A percentile compares a stretch with the other conserved stretches of the same genome.
Evolutionary conservation across 2,329 filamentous ascomycete genomes (phyloP).

Genomic region (Byssothecium circinans): DNA sequence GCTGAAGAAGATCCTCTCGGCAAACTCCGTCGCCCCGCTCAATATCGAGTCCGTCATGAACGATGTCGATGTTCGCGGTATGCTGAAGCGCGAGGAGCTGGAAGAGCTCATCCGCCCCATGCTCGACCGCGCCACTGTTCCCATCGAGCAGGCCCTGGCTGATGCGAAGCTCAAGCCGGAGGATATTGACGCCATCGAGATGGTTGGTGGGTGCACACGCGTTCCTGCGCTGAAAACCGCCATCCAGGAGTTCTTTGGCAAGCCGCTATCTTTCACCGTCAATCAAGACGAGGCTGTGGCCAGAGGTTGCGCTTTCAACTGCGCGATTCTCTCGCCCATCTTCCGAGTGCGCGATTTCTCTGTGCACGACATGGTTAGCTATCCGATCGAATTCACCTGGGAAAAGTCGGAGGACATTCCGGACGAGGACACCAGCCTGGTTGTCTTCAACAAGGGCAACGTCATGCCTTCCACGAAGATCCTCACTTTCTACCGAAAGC

Average conservation of each 20-base stretch:
- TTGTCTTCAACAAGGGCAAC: conserved; percentile 96
- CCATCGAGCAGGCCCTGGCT: conserved; percentile 88
- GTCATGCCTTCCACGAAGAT: conserved; percentile 98
- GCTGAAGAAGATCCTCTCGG: conserved; percentile 96
- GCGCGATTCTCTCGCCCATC: conserved; percentile 92
- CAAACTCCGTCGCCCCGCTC: conserved; percentile 87
- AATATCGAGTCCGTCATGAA: conserved; percentile 99
- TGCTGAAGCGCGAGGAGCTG: conserved; percentile 92
- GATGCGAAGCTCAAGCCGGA: conserved; percentile 88
- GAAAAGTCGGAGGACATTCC: conserved; percentile 98
- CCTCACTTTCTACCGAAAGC: conserved; percentile 97
- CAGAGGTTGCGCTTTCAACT: conserved; percentile 94
- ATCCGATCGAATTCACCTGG: conserved; percentile 98
- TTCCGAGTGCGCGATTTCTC: conserved; percentile 99
- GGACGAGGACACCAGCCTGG: conserved; percentile 95
- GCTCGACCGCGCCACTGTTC: conserved; percentile 69
- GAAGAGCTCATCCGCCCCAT: conserved; percentile 88
- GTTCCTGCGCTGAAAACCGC: conserved; percentile 89
- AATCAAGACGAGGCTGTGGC: conserved; percentile 98
- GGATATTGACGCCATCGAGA: conserved; percentile 90
- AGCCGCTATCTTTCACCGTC: conserved; percentile 89
- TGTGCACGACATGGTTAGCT: conserved; percentile 95
- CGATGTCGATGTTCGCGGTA: conserved; percentile 84
- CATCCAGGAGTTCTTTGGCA: conserved; percentile 89
- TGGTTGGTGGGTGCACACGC: conserved; percentile 93